phyloP scores from a whole-genome alignment of 768 basidiomycete species.

The Boletus sp. region DNA sequence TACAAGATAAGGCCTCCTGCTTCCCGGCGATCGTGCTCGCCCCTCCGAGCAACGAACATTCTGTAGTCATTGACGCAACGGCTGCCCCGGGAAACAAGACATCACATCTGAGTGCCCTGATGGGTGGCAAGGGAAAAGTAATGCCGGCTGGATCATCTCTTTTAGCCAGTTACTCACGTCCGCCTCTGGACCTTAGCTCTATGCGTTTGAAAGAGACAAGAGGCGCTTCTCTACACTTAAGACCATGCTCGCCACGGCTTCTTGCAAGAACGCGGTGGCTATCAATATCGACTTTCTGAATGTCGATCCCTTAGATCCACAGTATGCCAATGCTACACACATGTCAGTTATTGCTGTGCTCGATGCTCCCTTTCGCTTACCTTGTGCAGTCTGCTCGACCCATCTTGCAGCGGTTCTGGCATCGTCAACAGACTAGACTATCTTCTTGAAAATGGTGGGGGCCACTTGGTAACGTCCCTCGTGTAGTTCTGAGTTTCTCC shows the following conservation, averaged over 20 bases:
- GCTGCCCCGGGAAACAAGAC: slow-evolving; percentile 99
- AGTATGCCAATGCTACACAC: slow-evolving; percentile 70
- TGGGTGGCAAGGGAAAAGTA: slow-evolving; percentile 80
- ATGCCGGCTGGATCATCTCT: background rate
- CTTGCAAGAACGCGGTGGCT: slow-evolving; percentile 75
- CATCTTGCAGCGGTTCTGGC: slow-evolving; percentile 94
- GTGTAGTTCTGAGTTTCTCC: background rate
- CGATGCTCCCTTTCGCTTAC: background rate
- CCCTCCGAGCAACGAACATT: slow-evolving; percentile 50
- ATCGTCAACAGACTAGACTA: slow-evolving; percentile 89
- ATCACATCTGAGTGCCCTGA: slow-evolving; percentile 85
- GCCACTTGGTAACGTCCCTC: slow-evolving; percentile 13
- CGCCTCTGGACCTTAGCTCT: slow-evolving; percentile 46
- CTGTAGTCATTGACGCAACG: slow-evolving; percentile 85
- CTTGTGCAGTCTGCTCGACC: slow-evolving; percentile 73
- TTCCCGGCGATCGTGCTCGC: slow-evolving; percentile 89
- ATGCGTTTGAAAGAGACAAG: slow-evolving; percentile 86
- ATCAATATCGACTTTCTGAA: slow-evolving; percentile 82
- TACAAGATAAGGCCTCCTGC: slow-evolving; percentile 98
- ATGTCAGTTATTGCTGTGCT: slow-evolving; percentile 55
- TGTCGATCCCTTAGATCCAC: slow-evolving; percentile 60
- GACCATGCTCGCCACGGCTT: slow-evolving; percentile 80
- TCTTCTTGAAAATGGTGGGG: slow-evolving; percentile 66
- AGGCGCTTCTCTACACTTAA: slow-evolving; percentile 80
- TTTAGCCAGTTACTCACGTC: background rate